Evolutionary conservation across 2,329 filamentous ascomycete genomes (phyloP).

Genomic region (Aspergillus pseudoviridinutans): DNA sequence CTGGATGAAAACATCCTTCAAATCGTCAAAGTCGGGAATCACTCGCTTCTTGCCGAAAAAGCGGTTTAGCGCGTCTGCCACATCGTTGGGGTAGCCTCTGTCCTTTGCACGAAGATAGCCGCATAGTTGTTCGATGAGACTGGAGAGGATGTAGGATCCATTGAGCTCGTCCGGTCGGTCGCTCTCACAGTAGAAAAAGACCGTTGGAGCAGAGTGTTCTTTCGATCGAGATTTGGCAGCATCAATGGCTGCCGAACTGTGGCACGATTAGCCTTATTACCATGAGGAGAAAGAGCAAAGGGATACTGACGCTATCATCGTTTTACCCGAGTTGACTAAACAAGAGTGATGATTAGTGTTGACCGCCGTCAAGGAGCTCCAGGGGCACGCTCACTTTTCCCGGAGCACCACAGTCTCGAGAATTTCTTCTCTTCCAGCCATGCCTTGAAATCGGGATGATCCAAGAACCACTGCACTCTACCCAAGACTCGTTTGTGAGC

Average conservation of each 20-base stretch:
- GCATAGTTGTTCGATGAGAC: constrained; percentile 18
- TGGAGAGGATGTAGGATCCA: constrained; percentile 14
- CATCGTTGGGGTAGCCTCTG: background rate
- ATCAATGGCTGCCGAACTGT: constrained; percentile 12
- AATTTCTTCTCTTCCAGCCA: constrained; percentile 13
- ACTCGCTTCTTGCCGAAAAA: constrained; percentile 13
- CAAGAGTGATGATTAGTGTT: background rate
- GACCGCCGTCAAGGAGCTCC: too few relatives aligned
- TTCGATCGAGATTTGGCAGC: constrained; percentile 5
- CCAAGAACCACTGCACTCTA: constrained; percentile 17
- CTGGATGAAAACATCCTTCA: constrained; percentile 10
- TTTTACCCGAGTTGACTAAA: constrained; percentile 13
- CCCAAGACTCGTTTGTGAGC: constrained; percentile 13
- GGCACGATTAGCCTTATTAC: background rate
- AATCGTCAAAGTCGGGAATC: constrained; percentile 15
- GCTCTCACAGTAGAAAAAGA: constrained; percentile 18
- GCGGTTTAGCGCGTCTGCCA: background rate
- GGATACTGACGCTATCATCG: constrained; percentile 9
- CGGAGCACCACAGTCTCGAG: constrained; percentile 17
- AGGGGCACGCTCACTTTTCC: constrained; percentile 14
- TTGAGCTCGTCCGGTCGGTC: constrained; percentile 2
- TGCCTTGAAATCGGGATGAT: constrained; percentile 12
- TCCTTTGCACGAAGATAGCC: constrained; percentile 1
- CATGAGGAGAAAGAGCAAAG: background rate
- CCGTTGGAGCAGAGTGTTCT: constrained; percentile 1